Percentiles rank a stretch among this genome's conserved stretches.
Conservation (phyloP, 768 basidiomycete genomes). For the Mycena vitilis region DNA sequence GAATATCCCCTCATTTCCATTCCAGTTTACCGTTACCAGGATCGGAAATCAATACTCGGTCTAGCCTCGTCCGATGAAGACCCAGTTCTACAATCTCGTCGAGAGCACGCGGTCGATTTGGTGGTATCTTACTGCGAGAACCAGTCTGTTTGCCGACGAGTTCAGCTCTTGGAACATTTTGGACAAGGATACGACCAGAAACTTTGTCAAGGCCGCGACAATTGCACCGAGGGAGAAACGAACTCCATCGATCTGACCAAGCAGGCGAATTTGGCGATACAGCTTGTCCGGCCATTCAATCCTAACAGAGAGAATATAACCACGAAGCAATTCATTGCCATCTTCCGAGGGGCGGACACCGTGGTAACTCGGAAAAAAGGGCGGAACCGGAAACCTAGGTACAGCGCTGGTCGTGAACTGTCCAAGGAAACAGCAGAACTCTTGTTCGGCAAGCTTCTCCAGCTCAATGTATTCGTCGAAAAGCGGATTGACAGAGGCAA, state of each 20-base stretch:
- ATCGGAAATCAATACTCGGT: constrained; percentile 2
- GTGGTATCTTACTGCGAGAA: constrained; percentile 9
- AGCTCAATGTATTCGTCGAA: no score
- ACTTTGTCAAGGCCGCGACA: neutral
- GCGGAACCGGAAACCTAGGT: no score
- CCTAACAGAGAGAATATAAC: neutral
- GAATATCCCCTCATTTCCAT: neutral
- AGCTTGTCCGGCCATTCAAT: neutral
- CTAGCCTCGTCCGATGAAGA: neutral
- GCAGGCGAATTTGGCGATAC: neutral
- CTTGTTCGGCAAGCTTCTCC: no score
- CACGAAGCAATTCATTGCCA: neutral
- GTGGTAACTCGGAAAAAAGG: no score
- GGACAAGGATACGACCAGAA: neutral
- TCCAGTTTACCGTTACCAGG: constrained; percentile 15
- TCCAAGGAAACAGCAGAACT: no score
- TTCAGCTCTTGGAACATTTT: constrained; percentile 4
- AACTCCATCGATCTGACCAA: neutral
- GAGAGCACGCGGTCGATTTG: neutral
- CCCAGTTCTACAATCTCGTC: neutral
- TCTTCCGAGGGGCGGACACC: neutral
- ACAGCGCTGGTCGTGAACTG: no score
- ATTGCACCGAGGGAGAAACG: neutral
- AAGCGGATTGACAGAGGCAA: no score
- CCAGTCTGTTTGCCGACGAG: neutral